Evolutionary conservation across 2,329 filamentous ascomycete species (phyloP), one percentile per base, ranked within the genome.

Genomic region (Davidsoniella eucalypti): DNA sequence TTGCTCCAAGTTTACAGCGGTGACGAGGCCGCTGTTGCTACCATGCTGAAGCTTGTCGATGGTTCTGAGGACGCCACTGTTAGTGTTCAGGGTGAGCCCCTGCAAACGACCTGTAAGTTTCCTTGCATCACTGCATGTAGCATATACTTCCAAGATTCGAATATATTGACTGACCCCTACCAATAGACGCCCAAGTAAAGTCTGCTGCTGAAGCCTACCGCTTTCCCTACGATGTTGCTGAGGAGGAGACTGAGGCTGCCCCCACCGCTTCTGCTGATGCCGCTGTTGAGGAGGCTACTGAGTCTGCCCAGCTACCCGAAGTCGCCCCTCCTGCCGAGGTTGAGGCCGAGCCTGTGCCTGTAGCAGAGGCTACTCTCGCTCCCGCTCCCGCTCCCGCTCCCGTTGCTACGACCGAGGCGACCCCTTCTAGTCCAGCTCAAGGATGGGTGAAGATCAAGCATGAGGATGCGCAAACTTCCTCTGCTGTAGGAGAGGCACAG

Each of bases 1-100:
- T 70, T 93, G 52, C 70, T 87, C 44, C 74, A 82, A 54, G 82
- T 92, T 29, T 92, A 93, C 65, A 77, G 78, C 43, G 86, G 85
- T 44, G 84, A 90, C 59, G 75, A 84, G 55, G 72, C 69, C 57
- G 85, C 84, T 47, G 84, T 92, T 21, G 68, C 75, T 49, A 77
- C 82, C 51, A 87, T 87, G 67, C 65, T 85, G 60, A 87, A 84
- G 69, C 71, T 93, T 52, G 82, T 87, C 50, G 72, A 85, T 52
- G 84, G 83, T 33, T 72, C 76, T 23, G 71, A 79, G 12, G 84
- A 90, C 56, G 69, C 69, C 53, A 78, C 84, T 2, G 65, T 69
- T 55, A 81, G 76, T 56, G 81, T 84, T 25, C 69, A 72, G 47
- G 80, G 81, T 51, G 76, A 82, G 33, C 63, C 71, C 54, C 71